Conservation (phyloP, 257 asterid species). For the Solanum chilense region DNA sequence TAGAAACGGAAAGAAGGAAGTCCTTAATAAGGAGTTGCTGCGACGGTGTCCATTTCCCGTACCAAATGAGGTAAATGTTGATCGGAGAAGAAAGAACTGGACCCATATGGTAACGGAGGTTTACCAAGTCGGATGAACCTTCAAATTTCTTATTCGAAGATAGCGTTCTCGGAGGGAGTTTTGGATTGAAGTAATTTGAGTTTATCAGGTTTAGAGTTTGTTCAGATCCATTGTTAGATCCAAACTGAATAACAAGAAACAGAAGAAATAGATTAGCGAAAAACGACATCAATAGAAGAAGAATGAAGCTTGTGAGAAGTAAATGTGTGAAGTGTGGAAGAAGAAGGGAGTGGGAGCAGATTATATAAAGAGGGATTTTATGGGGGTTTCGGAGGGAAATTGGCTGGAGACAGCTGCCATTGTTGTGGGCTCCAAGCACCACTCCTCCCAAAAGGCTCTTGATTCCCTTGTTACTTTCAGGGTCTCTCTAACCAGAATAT, state of each 20-base stretch:
- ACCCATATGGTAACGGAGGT: slow-evolving; percentile 94
- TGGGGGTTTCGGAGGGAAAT: slow-evolving; percentile 8
- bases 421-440: background rate
- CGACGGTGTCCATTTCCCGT: slow-evolving; percentile 59
- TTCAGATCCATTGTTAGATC: background rate
- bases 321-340: background rate
- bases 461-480: background rate
- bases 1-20: slow-evolving; percentile 66
- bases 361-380: background rate
- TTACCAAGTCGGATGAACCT: slow-evolving; percentile 69
- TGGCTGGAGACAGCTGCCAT: slow-evolving; percentile 62
- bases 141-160: slow-evolving; percentile 59
- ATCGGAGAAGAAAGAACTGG: slow-evolving; percentile 89
- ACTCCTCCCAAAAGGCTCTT: background rate
- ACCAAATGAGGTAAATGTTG: slow-evolving; percentile 82
- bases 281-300: background rate
- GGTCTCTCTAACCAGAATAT: background rate
- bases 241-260: background rate
- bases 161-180: slow-evolving; percentile 34
- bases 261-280: background rate
- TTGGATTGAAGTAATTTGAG: slow-evolving; percentile 27
- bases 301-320: background rate
- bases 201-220: background rate
- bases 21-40: slow-evolving; percentile 70
- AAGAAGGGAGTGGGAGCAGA: background rate